These are phyloP conservation scores for Claviceps sorghi DNA, from an alignment of 2,329 filamentous ascomycete species.

Conservation along the genomic window DNA sequence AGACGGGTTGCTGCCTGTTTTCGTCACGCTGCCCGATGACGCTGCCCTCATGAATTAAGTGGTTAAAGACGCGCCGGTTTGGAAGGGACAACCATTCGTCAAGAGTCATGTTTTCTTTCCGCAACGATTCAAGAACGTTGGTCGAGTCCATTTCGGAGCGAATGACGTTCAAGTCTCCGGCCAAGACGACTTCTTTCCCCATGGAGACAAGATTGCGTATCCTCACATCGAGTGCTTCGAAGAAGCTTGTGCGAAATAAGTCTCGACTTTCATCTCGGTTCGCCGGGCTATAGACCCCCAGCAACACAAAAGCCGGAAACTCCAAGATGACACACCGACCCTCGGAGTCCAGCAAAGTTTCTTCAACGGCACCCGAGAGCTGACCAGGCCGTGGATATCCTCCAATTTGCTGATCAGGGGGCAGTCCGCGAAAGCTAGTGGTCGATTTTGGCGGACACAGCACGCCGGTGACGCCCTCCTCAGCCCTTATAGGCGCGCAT, in stretches of 20 bases:
- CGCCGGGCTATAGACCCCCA: conserved; percentile 86
- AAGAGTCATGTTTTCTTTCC: conserved; percentile 51
- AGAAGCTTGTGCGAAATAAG: conserved; percentile 67
- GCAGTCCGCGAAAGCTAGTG: conserved; percentile 59
- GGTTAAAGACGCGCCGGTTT: conserved; percentile 67
- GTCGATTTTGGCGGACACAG: conserved; percentile 59
- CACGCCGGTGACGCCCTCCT: conserved; percentile 83
- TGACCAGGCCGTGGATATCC: conserved; percentile 68
- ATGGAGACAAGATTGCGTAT: conserved; percentile 67
- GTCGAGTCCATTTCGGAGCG: conserved; percentile 60
- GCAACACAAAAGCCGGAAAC: conserved; percentile 85
- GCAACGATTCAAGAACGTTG: conserved; percentile 54
- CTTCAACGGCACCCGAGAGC: conserved; percentile 49
- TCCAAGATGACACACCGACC: conserved; percentile 83
- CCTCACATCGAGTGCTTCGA: conserved; percentile 65
- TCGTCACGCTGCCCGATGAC: conserved; percentile 53
- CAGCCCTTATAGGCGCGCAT: conserved; percentile 75
- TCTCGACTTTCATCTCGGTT: conserved; percentile 73
- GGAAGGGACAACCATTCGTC: conserved; percentile 61
- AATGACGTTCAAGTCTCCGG: conserved; percentile 78
- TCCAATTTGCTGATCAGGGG: conserved; percentile 62
- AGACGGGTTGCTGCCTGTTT: conserved; percentile 52
- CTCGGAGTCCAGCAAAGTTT: conserved; percentile 67
- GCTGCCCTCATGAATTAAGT: conserved; percentile 60
- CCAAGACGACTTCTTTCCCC: conserved; percentile 74